phyloP scores from a whole-genome alignment of 805 yeast genomes.

The Monosporozyma unispora region DNA sequence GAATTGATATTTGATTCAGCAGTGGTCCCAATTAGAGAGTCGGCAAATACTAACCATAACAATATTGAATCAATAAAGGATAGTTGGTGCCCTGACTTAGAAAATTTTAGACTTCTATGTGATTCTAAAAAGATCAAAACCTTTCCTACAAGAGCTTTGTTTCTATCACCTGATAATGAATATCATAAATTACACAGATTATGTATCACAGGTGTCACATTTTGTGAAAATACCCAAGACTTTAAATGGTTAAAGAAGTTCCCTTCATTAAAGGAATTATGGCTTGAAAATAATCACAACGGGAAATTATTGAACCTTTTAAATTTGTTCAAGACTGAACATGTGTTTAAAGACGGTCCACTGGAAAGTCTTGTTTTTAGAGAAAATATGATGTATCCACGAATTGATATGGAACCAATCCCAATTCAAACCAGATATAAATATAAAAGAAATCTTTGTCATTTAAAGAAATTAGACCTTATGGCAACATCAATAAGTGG shows the following conservation, averaged over 20 bases:
- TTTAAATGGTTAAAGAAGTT: slow-evolving; percentile 22
- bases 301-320: slow-evolving; percentile 15
- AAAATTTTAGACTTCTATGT: slow-evolving; percentile 18
- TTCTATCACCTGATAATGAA: slow-evolving; percentile 3
- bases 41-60: neutral
- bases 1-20: slow-evolving; percentile 17
- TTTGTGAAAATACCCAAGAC: slow-evolving; percentile 2
- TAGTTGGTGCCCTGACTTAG: slow-evolving; percentile 14
- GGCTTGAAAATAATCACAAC: slow-evolving; percentile 25
- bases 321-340: slow-evolving; percentile 8
- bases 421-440: neutral
- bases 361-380: slow-evolving; percentile 23
- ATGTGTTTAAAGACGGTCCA: slow-evolving; percentile 8
- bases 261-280: slow-evolving; percentile 15
- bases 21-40: slow-evolving; percentile 9
- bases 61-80: slow-evolving; percentile 3
- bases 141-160: slow-evolving; percentile 13
- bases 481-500: slow-evolving; percentile 28
- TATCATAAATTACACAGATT: slow-evolving; percentile 9
- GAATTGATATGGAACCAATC: slow-evolving; percentile 12
- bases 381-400: slow-evolving; percentile 13
- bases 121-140: slow-evolving; percentile 12
- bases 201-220: slow-evolving; percentile 18
- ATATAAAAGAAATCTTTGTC: slow-evolving; percentile 11
- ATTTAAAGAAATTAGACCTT: slow-evolving; percentile 17